Evolutionary conservation across 2,329 filamentous ascomycete species (phyloP).

Genomic region (Fusarium metavorans): DNA sequence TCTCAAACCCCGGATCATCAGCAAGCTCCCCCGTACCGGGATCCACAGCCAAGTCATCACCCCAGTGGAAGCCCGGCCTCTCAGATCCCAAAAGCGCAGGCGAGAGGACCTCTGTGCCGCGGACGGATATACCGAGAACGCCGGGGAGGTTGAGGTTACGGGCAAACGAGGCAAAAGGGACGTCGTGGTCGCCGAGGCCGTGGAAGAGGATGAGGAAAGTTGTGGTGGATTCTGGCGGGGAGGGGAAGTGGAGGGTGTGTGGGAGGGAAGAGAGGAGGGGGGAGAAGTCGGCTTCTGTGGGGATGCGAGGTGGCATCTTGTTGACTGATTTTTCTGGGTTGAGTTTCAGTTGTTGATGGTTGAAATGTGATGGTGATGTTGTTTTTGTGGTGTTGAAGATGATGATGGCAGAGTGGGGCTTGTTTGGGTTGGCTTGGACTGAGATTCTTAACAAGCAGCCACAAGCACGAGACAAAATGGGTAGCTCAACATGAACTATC

Average conservation of each 20-base stretch:
- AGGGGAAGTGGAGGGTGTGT: conserved; percentile 61
- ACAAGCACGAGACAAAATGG: background rate
- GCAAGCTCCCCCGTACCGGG: conserved; percentile 65
- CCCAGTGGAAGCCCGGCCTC: conserved; percentile 69
- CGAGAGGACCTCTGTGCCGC: conserved; percentile 77
- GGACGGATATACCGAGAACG: conserved; percentile 79
- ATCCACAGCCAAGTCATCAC: conserved; percentile 72
- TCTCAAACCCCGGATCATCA: conserved; percentile 70
- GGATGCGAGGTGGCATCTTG: conserved; percentile 62
- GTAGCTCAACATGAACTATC: background rate
- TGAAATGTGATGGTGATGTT: conserved; percentile 1
- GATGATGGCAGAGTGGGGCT: background rate
- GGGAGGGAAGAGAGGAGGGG: conserved; percentile 56
- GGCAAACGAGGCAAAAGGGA: conserved; percentile 77
- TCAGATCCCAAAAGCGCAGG: conserved; percentile 66
- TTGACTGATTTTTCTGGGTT: background rate
- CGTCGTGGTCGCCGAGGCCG: conserved; percentile 82
- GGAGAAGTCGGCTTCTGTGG: conserved; percentile 63
- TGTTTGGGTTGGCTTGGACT: background rate
- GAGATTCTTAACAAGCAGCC: background rate
- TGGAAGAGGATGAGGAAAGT: conserved; percentile 86
- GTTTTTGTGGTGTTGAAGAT: background rate
- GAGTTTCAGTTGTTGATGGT: background rate
- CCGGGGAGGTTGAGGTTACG: conserved; percentile 78
- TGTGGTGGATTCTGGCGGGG: conserved; percentile 71